Conservation (phyloP, 352 stramenopile genomes). For the Pythium phragmiticola region DNA sequence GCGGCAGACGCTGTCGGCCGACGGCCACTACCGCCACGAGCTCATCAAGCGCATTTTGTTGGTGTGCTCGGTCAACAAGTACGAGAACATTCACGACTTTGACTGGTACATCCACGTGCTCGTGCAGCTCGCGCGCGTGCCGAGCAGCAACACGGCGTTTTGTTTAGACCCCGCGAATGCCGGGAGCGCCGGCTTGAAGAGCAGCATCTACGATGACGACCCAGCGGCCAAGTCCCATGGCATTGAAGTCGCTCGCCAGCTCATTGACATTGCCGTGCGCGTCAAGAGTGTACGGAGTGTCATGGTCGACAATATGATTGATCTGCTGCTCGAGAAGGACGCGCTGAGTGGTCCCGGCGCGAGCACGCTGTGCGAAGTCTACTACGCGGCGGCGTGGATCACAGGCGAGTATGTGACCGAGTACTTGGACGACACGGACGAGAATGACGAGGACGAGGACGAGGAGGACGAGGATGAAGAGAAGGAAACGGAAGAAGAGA, state of each 20-base stretch:
- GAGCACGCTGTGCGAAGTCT: constrained; percentile 91
- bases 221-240: constrained; percentile 46
- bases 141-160: constrained; percentile 70
- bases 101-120: constrained; percentile 98
- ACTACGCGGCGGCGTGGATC: constrained; percentile 97
- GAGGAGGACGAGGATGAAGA: constrained; percentile 80
- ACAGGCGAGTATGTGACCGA: constrained; percentile 96
- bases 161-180: constrained; percentile 32
- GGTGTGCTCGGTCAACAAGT: constrained; percentile 98
- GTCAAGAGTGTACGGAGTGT: constrained; percentile 95
- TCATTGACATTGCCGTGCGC: constrained; percentile 96
- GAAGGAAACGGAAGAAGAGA: constrained; percentile 70
- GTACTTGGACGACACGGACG: constrained; percentile 81
- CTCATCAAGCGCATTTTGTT: constrained; percentile 95
- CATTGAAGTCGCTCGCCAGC: constrained; percentile 91
- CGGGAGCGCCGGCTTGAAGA: constrained; percentile 23
- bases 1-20: constrained; percentile 92
- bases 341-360: constrained; percentile 65
- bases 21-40: constrained; percentile 94
- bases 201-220: constrained; percentile 41
- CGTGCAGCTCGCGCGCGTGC: constrained; percentile 92
- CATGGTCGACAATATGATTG: constrained; percentile 94
- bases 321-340: constrained; percentile 90
- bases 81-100: constrained; percentile 97
- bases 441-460: constrained; percentile 77